Evolutionary conservation across 1,284 basidiomycete genomes (phyloP).

Genomic region (Coniophora puteana): DNA sequence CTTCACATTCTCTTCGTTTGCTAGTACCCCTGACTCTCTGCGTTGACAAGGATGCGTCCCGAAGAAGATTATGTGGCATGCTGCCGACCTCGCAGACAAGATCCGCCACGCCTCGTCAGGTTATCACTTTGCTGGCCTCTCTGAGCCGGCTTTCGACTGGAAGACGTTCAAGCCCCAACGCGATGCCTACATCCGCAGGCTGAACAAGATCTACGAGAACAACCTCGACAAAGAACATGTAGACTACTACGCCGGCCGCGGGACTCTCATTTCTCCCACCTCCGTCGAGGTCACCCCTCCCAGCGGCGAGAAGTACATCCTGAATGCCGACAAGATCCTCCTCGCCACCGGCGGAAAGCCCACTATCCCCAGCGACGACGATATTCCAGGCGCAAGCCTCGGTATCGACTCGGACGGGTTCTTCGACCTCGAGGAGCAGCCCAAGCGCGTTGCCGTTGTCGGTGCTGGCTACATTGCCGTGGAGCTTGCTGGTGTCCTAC

Average conservation of each 20-base stretch:
- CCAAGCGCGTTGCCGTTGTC: slow-evolving; percentile 90
- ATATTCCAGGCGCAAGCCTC: slow-evolving; percentile 86
- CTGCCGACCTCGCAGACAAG: slow-evolving; percentile 89
- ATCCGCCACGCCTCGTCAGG: slow-evolving; percentile 71
- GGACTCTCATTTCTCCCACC: slow-evolving; percentile 63
- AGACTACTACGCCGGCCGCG: slow-evolving; percentile 84
- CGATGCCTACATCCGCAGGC: slow-evolving; percentile 89
- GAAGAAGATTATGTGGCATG: slow-evolving; percentile 99
- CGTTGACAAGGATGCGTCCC: slow-evolving; percentile 72
- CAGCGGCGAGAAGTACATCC: slow-evolving; percentile 57
- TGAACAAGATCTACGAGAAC: slow-evolving; percentile 91
- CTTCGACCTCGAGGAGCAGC: slow-evolving; percentile 89
- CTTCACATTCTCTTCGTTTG: background rate
- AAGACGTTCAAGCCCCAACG: slow-evolving; percentile 87
- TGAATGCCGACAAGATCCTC: slow-evolving; percentile 74
- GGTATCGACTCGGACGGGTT: slow-evolving; percentile 96
- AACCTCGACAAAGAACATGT: slow-evolving; percentile 91
- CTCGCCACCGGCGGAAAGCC: slow-evolving; percentile 89
- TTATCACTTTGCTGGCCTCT: slow-evolving; percentile 72
- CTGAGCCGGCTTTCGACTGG: slow-evolving; percentile 81
- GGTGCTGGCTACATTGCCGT: slow-evolving; percentile 98
- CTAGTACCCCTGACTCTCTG: slow-evolving; percentile 6
- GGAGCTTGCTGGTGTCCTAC: slow-evolving; percentile 88
- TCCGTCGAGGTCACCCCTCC: slow-evolving; percentile 65
- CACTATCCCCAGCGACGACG: slow-evolving; percentile 72